phyloP scores from a whole-genome alignment of 176 grass and related monocot genomes.

The Carex parvula region DNA sequence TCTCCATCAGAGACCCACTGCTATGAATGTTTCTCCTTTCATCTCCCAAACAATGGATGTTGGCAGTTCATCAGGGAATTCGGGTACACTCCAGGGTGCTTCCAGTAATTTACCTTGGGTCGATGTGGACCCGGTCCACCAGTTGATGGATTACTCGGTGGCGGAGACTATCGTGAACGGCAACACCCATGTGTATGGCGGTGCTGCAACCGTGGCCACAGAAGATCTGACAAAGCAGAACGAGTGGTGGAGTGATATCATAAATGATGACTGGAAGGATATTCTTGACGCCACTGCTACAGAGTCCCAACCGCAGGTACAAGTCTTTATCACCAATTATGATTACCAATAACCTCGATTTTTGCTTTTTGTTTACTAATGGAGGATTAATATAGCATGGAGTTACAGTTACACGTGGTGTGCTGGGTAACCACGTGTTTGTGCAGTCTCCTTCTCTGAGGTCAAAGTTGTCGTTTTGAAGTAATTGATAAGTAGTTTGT shows the following conservation, averaged over 20 bases:
- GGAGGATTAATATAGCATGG: neutral
- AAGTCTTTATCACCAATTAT: neutral
- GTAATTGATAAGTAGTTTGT: neutral
- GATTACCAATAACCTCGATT: neutral
- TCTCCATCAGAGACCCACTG: constrained; percentile 32
- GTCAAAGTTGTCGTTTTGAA: neutral
- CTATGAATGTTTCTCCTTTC: constrained; percentile 39
- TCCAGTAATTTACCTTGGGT: constrained; percentile 38
- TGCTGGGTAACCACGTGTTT: neutral
- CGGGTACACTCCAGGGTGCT: constrained; percentile 23
- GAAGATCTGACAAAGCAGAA: constrained; percentile 60
- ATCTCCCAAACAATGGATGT: constrained; percentile 39
- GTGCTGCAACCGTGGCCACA: constrained; percentile 36
- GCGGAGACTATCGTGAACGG: constrained; percentile 26
- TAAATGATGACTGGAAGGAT: constrained; percentile 87
- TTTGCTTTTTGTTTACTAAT: neutral
- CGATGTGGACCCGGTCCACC: constrained; percentile 38
- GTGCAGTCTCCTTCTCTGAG: neutral
- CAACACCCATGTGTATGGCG: constrained; percentile 32
- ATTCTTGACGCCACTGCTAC: constrained; percentile 50
- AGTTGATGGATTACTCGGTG: constrained; percentile 38
- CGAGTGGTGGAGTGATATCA: constrained; percentile 74
- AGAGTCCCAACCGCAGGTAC: constrained; percentile 64
- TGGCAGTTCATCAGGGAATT: constrained; percentile 30
- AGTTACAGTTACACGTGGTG: neutral